Evolutionary conservation across 352 stramenopile species (phyloP), one percentile per base, ranked within the genome.

Genomic region (Phytophthora crassamura): DNA sequence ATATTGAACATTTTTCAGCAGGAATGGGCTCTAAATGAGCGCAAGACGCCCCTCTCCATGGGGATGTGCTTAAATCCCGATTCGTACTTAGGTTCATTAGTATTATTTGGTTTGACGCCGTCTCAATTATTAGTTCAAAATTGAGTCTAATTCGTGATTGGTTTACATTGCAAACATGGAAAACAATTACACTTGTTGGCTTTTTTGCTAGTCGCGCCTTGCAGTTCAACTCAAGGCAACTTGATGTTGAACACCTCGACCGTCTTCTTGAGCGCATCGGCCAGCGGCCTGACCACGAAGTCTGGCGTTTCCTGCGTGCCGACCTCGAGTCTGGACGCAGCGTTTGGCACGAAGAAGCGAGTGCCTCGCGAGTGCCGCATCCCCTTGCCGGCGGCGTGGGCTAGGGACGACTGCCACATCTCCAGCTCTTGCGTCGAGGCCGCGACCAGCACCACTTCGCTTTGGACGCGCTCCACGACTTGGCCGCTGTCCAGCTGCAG

Each of bases 321-420:
- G n/a, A 96, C 79, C 41, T 93, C 82, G 12, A 96, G 71, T 7
- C 80, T 80, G n/a, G 88, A 94, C 2, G 86, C 85, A 16, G 84
- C 80, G 3, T 81, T 94, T 36, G 88, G 80, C n/a, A 91, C 83
- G 49, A 92, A 94, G 50, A 94, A 96, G 35, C 88, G 86, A 34
- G 82, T 96, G 42, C 86, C 86, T 32, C 84, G 78, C 35, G 88
- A 94, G 59, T 95, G 76, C 4, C 86, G 86, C 65, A 95, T 79
- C 3, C 86, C 86, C 48, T 91, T 89, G 5, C 88, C 88, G 6
- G 86, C 85, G 0, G 86, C 88, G 41, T 96, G 86, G 4, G 87
- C 85, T 8, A 96, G 54, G 34, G 88, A 94, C 56, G 86, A 94
- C 70, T 94, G 82, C 88, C 88, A 96, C 85, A 96, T 94, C 63